Base-by-base conservation (phyloP, 805 yeast genomes). In the Saccharomycopsis fibuligera region DNA sequence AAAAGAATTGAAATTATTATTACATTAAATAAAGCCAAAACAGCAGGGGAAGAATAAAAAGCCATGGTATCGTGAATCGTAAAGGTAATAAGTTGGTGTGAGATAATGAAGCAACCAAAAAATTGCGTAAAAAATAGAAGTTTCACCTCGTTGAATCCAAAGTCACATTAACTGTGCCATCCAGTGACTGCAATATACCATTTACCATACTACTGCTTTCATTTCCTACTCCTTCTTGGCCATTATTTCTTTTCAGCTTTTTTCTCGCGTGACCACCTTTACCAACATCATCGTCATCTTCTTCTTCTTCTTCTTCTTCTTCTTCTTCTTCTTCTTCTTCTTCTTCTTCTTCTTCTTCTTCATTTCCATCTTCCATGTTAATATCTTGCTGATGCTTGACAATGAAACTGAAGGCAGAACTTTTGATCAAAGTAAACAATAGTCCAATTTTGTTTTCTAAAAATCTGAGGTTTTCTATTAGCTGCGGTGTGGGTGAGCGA, bases 381-480 rank as follows among this genome's bases (percentile, higher is more conserved):
- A 52, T 45, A 38, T 52, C 55, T 35, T 46, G 50, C 24, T 52
- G 55, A 30, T 52, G 55, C 27, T 52, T 52, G 10, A 52, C 55
- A 24, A 52, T 52, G 24, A 52, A 52, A n/a, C 53, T 49, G 35
- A 52, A 52, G 2, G 53, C 55, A 5, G 53, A 49, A 14, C 48
- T 41, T 30, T 52, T 52, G 16, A 52, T 44, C 21, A 52, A 35
- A 0, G 53, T 49, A 17, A 49, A 52, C 23, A 52, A 23, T 21
- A 52, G 25, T 2, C 53, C 53, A 22, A 52, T 49, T 23, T 50
- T 50, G 31, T 52, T 52, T 35, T 52, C 55, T 9, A 52, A 25
- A 19, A 41, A 52, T 29, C 55, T 29, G 5, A 51, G 37, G 16
- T 39, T 37, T 30, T 51, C 52, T 19, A 44, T 45, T 9, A 51